These are phyloP conservation scores for Teratosphaeria nubilosa DNA, from an alignment of 2,329 filamentous ascomycete species.

Conservation along the genomic window DNA sequence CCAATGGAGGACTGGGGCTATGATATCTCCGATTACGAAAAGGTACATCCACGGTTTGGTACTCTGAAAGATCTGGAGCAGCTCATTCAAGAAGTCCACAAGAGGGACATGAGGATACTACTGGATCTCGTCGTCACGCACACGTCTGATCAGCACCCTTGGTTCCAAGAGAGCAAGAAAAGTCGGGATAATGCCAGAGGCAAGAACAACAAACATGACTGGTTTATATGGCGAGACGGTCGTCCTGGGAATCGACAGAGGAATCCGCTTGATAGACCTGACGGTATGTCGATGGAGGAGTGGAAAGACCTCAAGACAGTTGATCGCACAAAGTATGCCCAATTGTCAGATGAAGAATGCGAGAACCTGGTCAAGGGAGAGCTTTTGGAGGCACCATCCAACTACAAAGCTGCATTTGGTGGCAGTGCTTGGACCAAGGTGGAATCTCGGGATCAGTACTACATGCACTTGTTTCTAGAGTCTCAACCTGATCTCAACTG, in stretches of 20 bases:
- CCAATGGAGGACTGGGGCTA: slow-evolving; percentile 46
- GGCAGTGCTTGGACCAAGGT: slow-evolving; percentile 59
- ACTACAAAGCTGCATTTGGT: slow-evolving; percentile 57
- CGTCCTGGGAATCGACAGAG: neutral
- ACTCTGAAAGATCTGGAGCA: slow-evolving; percentile 36
- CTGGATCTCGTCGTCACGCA: slow-evolving; percentile 26
- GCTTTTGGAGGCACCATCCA: slow-evolving; percentile 46
- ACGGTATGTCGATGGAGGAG: neutral
- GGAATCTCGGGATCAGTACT: slow-evolving; percentile 61
- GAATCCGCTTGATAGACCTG: neutral
- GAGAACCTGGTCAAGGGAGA: neutral
- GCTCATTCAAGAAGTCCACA: slow-evolving; percentile 33
- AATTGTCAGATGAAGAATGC: neutral
- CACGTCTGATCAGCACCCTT: slow-evolving; percentile 39
- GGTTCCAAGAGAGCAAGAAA: slow-evolving; percentile 47
- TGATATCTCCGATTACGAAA: slow-evolving; percentile 38
- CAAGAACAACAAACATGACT: slow-evolving; percentile 47
- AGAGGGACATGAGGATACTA: slow-evolving; percentile 38
- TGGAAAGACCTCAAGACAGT: neutral
- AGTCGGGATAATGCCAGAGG: slow-evolving; percentile 16
- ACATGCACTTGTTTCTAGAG: slow-evolving; percentile 63
- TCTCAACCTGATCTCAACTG: slow-evolving; percentile 82
- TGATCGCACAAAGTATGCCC: neutral
- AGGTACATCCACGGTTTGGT: slow-evolving; percentile 39
- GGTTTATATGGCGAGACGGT: slow-evolving; percentile 49